These are phyloP conservation scores for Glebionis coronaria DNA, from an alignment of 129 eudicot genomes.

Conservation along the genomic window DNA sequence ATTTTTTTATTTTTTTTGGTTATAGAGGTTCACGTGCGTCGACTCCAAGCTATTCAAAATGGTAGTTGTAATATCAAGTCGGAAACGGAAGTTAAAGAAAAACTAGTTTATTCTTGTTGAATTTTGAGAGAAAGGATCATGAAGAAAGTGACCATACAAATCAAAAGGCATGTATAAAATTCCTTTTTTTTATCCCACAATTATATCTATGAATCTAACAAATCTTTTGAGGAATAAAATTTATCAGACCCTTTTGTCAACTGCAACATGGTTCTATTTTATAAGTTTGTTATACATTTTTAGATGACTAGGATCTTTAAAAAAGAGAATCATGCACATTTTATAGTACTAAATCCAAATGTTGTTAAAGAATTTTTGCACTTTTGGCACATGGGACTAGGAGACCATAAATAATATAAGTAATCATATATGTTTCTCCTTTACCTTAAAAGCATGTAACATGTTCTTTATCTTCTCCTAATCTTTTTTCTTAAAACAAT, in stretches of 20 bases:
- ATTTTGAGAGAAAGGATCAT: background rate
- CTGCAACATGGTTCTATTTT: background rate
- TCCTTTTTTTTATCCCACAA: background rate
- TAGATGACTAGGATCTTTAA: constrained; percentile 17
- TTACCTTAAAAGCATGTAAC: constrained; percentile 20
- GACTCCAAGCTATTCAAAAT: too few species aligned
- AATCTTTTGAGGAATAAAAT: background rate
- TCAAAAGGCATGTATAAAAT: background rate
- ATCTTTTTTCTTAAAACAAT: background rate
- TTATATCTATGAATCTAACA: background rate
- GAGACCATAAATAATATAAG: constrained; percentile 11
- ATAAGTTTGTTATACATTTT: background rate
- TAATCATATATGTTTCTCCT: constrained; percentile 20
- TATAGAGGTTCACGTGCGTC: too few species aligned
- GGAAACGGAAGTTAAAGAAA: too few species aligned
- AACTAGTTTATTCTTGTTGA: background rate
- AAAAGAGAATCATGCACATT: constrained; percentile 23
- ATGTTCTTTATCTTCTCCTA: constrained; percentile 2
- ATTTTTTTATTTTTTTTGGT: too few species aligned
- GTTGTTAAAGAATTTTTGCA: background rate
- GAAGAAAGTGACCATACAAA: background rate
- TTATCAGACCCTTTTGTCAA: background rate
- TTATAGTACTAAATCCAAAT: background rate
- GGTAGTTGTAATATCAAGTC: too few species aligned
- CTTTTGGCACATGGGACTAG: constrained; percentile 31